phyloP scores from a whole-genome alignment of 2,329 filamentous ascomycete genomes.

The Fusarium nodosum region DNA sequence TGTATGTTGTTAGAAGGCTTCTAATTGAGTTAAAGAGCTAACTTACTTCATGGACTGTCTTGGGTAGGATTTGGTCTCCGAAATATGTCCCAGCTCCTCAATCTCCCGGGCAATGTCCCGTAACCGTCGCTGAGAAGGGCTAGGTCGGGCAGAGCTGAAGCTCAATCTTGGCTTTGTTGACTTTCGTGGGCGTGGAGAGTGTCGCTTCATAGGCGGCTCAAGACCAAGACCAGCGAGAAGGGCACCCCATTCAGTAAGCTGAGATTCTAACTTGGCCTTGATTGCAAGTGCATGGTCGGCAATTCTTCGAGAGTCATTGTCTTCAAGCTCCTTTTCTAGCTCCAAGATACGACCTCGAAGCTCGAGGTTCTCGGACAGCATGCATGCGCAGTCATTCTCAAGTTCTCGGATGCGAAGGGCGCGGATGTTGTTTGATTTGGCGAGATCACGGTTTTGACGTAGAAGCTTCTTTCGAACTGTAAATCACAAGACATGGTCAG shows the following conservation, averaged over 20 bases:
- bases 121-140: conserved; percentile 69
- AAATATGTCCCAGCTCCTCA: conserved; percentile 68
- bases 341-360: conserved; percentile 78
- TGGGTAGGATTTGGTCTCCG: conserved; percentile 77
- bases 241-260: conserved; percentile 77
- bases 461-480: conserved; percentile 83
- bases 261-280: conserved; percentile 77
- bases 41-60: conserved; percentile 77
- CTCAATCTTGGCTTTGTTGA: conserved; percentile 59
- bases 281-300: conserved; percentile 77
- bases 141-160: conserved; percentile 57
- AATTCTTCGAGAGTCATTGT: conserved; percentile 69
- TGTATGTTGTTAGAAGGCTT: conserved; percentile 55
- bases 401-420: conserved; percentile 81
- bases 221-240: conserved; percentile 76
- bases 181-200: conserved; percentile 58
- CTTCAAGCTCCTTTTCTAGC: conserved; percentile 75
- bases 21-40: neutral
- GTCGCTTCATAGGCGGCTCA: conserved; percentile 68
- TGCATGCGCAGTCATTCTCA: conserved; percentile 79
- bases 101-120: conserved; percentile 69
- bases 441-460: conserved; percentile 87
- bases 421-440: conserved; percentile 81
- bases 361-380: conserved; percentile 83
- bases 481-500: conserved; percentile 38